These are phyloP conservation scores for Saccharomyces mikatae DNA, from an alignment of 805 yeast species.

Conservation along the genomic window DNA sequence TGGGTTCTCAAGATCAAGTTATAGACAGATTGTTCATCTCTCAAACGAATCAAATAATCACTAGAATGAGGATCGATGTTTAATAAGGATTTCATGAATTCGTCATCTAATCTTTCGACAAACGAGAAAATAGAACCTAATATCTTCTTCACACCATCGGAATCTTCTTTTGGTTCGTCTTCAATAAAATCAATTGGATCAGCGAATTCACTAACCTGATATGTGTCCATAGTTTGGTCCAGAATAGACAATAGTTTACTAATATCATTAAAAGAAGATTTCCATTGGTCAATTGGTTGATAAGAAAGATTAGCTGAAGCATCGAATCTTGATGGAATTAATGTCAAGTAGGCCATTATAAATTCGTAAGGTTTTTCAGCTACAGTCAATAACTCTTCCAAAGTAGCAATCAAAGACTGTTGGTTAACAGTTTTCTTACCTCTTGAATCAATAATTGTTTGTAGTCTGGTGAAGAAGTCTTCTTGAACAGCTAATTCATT, in stretches of 20 bases:
- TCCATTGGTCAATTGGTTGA: conserved; percentile 81
- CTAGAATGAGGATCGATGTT: conserved; percentile 90
- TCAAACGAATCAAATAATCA: conserved; percentile 83
- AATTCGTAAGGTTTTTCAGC: conserved; percentile 60
- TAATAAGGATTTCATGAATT: conserved; percentile 79
- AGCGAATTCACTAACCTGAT: conserved; percentile 73
- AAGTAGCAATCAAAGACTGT: conserved; percentile 60
- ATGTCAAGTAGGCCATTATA: conserved; percentile 67
- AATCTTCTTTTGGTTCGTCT: conserved; percentile 58
- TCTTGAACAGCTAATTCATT: conserved; percentile 30
- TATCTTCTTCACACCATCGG: conserved; percentile 60
- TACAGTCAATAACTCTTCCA: conserved; percentile 54
- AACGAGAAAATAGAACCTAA: conserved; percentile 80
- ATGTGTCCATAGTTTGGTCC: conserved; percentile 49
- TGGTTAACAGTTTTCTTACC: conserved; percentile 93
- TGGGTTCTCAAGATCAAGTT: conserved; percentile 75
- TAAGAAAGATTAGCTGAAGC: conserved; percentile 55
- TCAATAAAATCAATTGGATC: conserved; percentile 60
- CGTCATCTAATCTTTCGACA: conserved; percentile 92
- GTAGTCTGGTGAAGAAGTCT: conserved; percentile 62
- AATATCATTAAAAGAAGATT: conserved; percentile 55
- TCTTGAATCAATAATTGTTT: conserved; percentile 74
- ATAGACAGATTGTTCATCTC: conserved; percentile 76
- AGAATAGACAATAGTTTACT: conserved; percentile 55
- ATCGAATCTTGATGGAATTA: conserved; percentile 86